phyloP scores from a whole-genome alignment of 768 basidiomycete genomes.

The Suillus cothurnatus region DNA sequence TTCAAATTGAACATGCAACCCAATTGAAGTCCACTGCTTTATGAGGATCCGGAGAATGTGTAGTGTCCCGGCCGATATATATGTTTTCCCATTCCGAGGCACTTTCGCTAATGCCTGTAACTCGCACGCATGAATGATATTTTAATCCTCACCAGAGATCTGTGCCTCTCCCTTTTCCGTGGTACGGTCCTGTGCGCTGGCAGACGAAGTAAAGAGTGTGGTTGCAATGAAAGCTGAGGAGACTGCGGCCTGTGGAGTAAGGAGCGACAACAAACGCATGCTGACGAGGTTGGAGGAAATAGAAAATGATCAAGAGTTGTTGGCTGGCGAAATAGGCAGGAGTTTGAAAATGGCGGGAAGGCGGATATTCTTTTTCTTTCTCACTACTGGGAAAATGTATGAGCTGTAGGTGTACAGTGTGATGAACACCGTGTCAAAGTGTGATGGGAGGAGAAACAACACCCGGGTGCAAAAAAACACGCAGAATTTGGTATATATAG shows the following conservation, averaged over 20 bases:
- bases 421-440: not conserved
- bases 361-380: not conserved
- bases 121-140: not conserved
- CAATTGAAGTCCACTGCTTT: not conserved
- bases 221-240: conserved; percentile 9
- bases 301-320: not conserved
- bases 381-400: conserved; percentile 1
- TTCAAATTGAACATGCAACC: not conserved
- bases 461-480: not conserved
- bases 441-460: conserved; percentile 1
- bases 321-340: not conserved
- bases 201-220: conserved; percentile 10
- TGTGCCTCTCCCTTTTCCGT: conserved; percentile 39
- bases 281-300: not conserved
- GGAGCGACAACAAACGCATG: conserved; percentile 24
- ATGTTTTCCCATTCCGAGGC: too few relatives aligned
- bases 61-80: too few relatives aligned
- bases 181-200: conserved; percentile 31
- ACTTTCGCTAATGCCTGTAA: not conserved
- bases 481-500: conserved; percentile 3
- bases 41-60: not conserved
- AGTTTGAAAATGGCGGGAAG: conserved; percentile 8
- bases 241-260: conserved; percentile 12
- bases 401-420: not conserved
- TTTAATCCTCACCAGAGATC: conserved; percentile 35